A percentile compares a stretch with the other conserved stretches of the same genome.
Evolutionary conservation across 352 stramenopile species (phyloP).

Genomic region (Bremia lactucae): DNA sequence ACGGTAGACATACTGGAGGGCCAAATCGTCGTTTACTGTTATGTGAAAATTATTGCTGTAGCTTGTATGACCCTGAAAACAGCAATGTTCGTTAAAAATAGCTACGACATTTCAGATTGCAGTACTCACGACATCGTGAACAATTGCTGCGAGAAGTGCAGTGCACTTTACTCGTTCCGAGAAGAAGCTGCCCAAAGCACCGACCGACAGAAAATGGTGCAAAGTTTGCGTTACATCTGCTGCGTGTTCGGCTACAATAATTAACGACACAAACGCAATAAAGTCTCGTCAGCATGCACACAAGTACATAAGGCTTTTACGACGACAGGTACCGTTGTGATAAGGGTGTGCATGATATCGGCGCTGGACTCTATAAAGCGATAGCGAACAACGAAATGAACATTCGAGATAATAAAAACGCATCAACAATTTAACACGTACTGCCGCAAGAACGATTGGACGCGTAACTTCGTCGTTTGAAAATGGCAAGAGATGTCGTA

Average conservation of each 20-base stretch:
- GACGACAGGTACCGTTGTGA: slow-evolving; percentile 66
- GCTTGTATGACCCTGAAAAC: slow-evolving; percentile 63
- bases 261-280: neutral
- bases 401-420: neutral
- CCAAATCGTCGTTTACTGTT: slow-evolving; percentile 63
- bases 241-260: slow-evolving; percentile 51
- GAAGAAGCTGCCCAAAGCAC: slow-evolving; percentile 42
- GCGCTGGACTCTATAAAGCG: slow-evolving; percentile 30
- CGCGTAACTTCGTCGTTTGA: slow-evolving; percentile 32
- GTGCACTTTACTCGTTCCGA: slow-evolving; percentile 54
- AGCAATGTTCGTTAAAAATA: neutral
- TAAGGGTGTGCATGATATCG: slow-evolving; percentile 72
- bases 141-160: slow-evolving; percentile 60
- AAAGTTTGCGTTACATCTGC: slow-evolving; percentile 74
- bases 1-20: slow-evolving; percentile 72
- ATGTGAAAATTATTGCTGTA: slow-evolving; percentile 87
- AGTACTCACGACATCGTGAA: slow-evolving; percentile 67
- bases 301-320: neutral
- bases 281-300: neutral
- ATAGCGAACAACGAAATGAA: neutral
- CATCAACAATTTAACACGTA: slow-evolving; percentile 19
- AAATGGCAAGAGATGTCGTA: slow-evolving; percentile 61
- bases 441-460: slow-evolving; percentile 55
- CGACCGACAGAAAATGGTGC: slow-evolving; percentile 53
- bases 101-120: neutral